These are phyloP conservation scores for Phanerochaete carnosa DNA, from an alignment of 768 basidiomycete species.

Conservation along the genomic window DNA sequence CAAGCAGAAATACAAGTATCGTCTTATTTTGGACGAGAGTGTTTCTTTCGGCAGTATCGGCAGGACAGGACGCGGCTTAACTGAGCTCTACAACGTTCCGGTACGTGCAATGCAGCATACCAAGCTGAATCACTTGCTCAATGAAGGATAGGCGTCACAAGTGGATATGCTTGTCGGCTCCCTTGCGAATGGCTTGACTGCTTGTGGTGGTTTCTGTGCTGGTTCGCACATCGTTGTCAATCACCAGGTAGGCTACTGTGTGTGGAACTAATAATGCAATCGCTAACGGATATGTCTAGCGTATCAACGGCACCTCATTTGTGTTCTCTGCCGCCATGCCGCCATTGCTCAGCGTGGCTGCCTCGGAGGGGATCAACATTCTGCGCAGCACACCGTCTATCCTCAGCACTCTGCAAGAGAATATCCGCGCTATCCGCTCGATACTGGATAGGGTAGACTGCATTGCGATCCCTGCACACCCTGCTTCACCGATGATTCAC, in stretches of 20 bases:
- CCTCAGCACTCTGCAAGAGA: slow-evolving; percentile 75
- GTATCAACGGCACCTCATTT: slow-evolving; percentile 93
- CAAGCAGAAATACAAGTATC: slow-evolving; percentile 94
- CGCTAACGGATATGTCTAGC: slow-evolving; percentile 40
- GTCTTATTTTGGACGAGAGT: slow-evolving; percentile 90
- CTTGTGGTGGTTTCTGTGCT: slow-evolving; percentile 93
- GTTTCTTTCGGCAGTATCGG: slow-evolving; percentile 94
- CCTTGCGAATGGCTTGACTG: slow-evolving; percentile 76
- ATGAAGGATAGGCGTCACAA: slow-evolving; percentile 61
- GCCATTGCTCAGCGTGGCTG: slow-evolving; percentile 81
- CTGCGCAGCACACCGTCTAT: slow-evolving; percentile 74
- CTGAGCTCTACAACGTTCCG: slow-evolving; percentile 91
- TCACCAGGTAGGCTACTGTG: slow-evolving; percentile 79
- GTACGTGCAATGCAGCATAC: slow-evolving; percentile 37
- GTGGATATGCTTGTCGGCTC: slow-evolving; percentile 96
- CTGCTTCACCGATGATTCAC: slow-evolving; percentile 86
- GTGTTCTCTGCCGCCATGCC: slow-evolving; percentile 97
- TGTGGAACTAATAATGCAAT: no score
- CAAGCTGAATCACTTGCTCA: not conserved
- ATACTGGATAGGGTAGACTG: slow-evolving; percentile 81
- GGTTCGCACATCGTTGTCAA: slow-evolving; percentile 79
- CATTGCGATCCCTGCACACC: slow-evolving; percentile 83
- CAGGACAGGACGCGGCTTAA: slow-evolving; percentile 89
- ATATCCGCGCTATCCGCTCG: slow-evolving; percentile 71
- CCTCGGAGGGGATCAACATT: slow-evolving; percentile 81